phyloP scores from a whole-genome alignment of 1,139 yeast species.

The Pneumocystis oryctolagi region DNA sequence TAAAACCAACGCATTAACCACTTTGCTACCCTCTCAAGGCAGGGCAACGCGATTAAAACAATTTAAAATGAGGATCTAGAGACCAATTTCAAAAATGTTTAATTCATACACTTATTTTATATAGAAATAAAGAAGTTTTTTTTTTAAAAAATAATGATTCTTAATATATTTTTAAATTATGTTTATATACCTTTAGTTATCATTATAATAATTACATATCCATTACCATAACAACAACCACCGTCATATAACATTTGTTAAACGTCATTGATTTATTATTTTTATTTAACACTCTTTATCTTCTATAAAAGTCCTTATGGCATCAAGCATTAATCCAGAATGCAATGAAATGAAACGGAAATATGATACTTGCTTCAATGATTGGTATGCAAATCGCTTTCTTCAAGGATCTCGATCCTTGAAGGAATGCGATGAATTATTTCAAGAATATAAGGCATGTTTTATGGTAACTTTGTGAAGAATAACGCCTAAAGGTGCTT shows the following conservation, averaged over 20 bases:
- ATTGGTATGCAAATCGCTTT: conserved; percentile 14
- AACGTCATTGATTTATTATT: background rate
- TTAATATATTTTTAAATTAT: too few relatives aligned
- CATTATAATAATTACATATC: too few relatives aligned
- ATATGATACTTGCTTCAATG: conserved; percentile 14
- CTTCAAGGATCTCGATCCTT: conserved; percentile 10
- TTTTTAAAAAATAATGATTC: too few relatives aligned
- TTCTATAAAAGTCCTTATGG: background rate
- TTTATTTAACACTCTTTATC: background rate
- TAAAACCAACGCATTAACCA: conserved; percentile 1
- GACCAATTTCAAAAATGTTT: too few relatives aligned
- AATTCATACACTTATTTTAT: too few relatives aligned
- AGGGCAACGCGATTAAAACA: background rate
- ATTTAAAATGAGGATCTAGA: too few relatives aligned
- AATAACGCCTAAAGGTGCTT: background rate
- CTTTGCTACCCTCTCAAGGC: background rate
- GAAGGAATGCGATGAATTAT: conserved; percentile 12
- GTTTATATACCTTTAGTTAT: too few relatives aligned
- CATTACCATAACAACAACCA: too few relatives aligned
- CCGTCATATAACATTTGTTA: background rate
- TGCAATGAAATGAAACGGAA: conserved; percentile 11
- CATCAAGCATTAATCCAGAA: conserved; percentile 11
- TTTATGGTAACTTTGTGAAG: background rate
- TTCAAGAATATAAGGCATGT: conserved; percentile 11
- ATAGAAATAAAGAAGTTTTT: too few relatives aligned